These are phyloP conservation scores for Lasiodiplodia gonubiensis DNA, from an alignment of 2,329 filamentous ascomycete species.

Conservation along the genomic window DNA sequence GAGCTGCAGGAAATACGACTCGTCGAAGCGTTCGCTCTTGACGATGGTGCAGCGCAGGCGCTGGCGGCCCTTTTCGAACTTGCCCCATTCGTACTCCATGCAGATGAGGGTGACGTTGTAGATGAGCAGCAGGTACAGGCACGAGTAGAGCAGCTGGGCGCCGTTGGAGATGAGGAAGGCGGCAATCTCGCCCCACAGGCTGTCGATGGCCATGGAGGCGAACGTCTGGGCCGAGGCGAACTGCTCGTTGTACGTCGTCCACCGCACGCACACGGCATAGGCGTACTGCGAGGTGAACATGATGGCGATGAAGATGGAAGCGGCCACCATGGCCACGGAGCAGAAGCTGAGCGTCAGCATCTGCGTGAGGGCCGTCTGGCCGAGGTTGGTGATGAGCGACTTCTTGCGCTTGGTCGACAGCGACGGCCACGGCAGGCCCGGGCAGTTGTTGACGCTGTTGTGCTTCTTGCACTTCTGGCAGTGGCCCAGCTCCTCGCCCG, in stretches of 20 bases:
- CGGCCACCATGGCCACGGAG: slow-evolving; percentile 33
- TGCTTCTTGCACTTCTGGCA: slow-evolving; percentile 42
- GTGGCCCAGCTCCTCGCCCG: slow-evolving; percentile 40
- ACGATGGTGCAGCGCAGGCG: slow-evolving; percentile 40
- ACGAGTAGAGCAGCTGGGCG: slow-evolving; percentile 40
- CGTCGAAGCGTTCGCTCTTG: slow-evolving; percentile 36
- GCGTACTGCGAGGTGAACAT: slow-evolving; percentile 28
- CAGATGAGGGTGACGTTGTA: slow-evolving; percentile 40
- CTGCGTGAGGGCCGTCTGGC: slow-evolving; percentile 40
- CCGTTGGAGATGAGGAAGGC: slow-evolving; percentile 39
- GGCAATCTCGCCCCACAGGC: slow-evolving; percentile 35
- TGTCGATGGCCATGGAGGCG: slow-evolving; percentile 32
- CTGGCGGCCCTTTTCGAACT: slow-evolving; percentile 36
- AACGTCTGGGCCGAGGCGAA: slow-evolving; percentile 17
- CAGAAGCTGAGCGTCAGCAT: slow-evolving; percentile 32
- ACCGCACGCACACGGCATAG: slow-evolving; percentile 11
- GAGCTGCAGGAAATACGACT: slow-evolving; percentile 41
- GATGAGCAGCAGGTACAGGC: slow-evolving; percentile 41
- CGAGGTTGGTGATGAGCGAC: slow-evolving; percentile 39
- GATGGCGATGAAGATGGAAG: slow-evolving; percentile 35
- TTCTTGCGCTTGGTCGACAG: slow-evolving; percentile 42
- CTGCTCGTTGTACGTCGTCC: slow-evolving; percentile 19
- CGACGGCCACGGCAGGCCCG: slow-evolving; percentile 36
- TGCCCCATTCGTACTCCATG: slow-evolving; percentile 41
- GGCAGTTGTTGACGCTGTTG: slow-evolving; percentile 35